Conservation (phyloP, 208 protist species). For the Crithidia brevicula region DNA sequence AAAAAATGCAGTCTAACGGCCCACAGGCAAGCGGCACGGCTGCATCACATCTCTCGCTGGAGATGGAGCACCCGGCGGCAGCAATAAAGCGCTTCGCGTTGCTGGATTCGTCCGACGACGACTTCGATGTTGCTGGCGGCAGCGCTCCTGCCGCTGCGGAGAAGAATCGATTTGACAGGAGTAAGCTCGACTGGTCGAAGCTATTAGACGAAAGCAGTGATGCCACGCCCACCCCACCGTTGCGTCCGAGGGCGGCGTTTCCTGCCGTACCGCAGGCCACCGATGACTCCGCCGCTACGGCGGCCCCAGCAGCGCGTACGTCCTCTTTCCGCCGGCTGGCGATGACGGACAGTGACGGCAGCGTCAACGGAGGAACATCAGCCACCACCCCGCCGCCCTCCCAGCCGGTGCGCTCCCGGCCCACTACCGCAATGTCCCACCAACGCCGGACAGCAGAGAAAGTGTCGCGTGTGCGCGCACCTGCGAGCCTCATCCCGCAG, state of each 20-base stretch:
- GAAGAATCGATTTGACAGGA: conserved; percentile 1
- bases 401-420: not conserved
- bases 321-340: conserved; percentile 1
- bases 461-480: no score
- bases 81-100: conserved; percentile 35
- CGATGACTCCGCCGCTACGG: not conserved
- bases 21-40: not conserved
- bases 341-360: conserved; percentile 5
- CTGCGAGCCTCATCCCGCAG: conserved; percentile 4
- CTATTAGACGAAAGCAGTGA: conserved; percentile 27
- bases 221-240: not conserved
- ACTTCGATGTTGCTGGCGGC: not conserved
- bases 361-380: not conserved
- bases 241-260: no score
- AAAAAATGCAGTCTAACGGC: no score
- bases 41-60: not conserved
- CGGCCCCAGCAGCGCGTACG: not conserved
- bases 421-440: not conserved
- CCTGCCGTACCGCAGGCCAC: no score
- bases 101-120: conserved; percentile 23
- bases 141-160: not conserved
- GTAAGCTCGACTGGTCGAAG: conserved; percentile 17
- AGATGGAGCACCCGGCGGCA: conserved; percentile 5
- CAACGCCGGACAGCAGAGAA: no score
- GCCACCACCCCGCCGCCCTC: not conserved